Evolutionary conservation across 2,329 filamentous ascomycete species (phyloP).

Genomic region (Diaporthe sp.): DNA sequence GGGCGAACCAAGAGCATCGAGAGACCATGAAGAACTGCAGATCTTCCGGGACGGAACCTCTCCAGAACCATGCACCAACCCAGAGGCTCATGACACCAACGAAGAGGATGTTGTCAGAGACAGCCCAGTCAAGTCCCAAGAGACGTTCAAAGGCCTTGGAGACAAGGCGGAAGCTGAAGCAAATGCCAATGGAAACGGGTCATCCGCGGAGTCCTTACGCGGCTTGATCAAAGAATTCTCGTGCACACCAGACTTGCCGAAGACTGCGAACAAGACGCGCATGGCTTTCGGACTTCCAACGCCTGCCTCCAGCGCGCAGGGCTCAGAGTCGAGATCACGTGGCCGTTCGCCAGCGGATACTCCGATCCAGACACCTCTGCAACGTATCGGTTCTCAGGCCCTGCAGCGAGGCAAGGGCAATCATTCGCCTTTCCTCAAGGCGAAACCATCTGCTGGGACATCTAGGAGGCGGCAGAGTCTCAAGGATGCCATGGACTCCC

Average conservation of each 20-base stretch:
- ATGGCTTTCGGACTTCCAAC: constrained; percentile 57
- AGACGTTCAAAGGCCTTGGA: constrained; percentile 31
- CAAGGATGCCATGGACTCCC: constrained; percentile 47
- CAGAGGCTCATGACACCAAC: constrained; percentile 10
- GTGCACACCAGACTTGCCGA: constrained; percentile 41
- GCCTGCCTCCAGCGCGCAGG: constrained; percentile 50
- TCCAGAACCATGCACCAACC: background rate
- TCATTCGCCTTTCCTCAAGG: constrained; percentile 44
- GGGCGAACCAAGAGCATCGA: constrained; percentile 54
- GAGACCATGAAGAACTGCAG: constrained; percentile 54
- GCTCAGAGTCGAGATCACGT: constrained; percentile 34
- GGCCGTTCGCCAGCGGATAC: constrained; percentile 33
- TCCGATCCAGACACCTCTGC: constrained; percentile 60
- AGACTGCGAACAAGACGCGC: constrained; percentile 43
- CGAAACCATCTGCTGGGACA: constrained; percentile 42
- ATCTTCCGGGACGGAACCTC: constrained; percentile 57
- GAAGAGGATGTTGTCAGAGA: constrained; percentile 21
- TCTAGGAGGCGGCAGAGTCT: constrained; percentile 42
- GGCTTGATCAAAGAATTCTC: constrained; percentile 45
- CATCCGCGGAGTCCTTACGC: constrained; percentile 43
- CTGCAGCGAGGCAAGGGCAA: constrained; percentile 48
- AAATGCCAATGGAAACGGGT: background rate
- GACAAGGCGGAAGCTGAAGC: background rate
- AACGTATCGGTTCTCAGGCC: constrained; percentile 65
- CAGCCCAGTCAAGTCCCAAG: constrained; percentile 42